Base-by-base conservation (phyloP, 2,329 filamentous ascomycete species). In the Elsinoe fawcettii region DNA sequence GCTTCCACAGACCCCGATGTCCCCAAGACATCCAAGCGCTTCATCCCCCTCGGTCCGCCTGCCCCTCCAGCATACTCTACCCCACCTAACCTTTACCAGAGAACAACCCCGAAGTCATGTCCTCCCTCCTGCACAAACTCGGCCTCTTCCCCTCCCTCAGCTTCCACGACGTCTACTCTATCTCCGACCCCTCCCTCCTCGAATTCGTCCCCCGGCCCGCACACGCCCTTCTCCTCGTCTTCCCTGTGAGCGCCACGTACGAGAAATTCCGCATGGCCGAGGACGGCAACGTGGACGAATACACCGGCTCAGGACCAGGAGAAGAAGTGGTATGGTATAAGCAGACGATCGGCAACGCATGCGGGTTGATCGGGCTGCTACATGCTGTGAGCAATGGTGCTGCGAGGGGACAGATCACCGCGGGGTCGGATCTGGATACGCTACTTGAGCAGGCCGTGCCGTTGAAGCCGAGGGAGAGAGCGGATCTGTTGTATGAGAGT, bases 301-400 rank as follows among this genome's bases (percentile, higher is more conserved):
- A 96, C 74, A 69, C 70, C 0, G 87, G 86, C 43, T 78, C 76
- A 16, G 90, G 90, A 1, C 73, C 79, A 0, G 67, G 66, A 0
- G 89, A 96, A 67, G 85, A 88, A 4, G 88, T 96, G 0, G 67
- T 95, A 6, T 99, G 92, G 93, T 97, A 91, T 79, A 87, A 83
- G 64, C 92, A 97, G 75, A 97, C 91, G 0, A 96, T 97, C 65
- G 82, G 87, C 60, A 95, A 97, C 69, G 90, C 92, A 0, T 97
- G 92, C 70, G 92, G 92, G 0, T 75, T 96, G 44, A 96, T 96
- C 76, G 93, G 88, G 0, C 73, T 97, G 25, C 70, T 97, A 46
- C 93, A 97, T 69, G 87, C 86, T 16, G 82, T 89, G 0, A 79
- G 80, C 46, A 99, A 97, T 70, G 90, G 90, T 0, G 78, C 79